Evolutionary conservation across 2,329 filamentous ascomycete genomes (phyloP).

Genomic region (Phaeosphaeria sp.): DNA sequence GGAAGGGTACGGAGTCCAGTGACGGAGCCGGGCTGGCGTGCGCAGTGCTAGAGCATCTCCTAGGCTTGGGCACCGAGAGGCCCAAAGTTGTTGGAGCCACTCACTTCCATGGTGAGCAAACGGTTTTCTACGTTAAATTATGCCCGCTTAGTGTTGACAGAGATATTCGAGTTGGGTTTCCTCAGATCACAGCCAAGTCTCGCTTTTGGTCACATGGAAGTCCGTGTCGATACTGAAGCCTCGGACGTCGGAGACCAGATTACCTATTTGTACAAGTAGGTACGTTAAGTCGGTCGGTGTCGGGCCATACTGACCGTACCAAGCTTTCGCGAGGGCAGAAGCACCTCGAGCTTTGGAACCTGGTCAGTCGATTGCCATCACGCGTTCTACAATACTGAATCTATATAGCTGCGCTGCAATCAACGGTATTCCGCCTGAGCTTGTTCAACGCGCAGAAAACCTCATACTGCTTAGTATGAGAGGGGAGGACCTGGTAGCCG

Average conservation of each 20-base stretch:
- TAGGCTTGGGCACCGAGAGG: constrained; percentile 55
- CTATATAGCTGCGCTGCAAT: constrained; percentile 73
- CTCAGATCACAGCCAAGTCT: constrained; percentile 61
- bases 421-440: constrained; percentile 76
- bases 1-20: constrained; percentile 69
- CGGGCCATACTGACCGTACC: constrained; percentile 12
- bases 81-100: constrained; percentile 69
- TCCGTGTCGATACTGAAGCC: constrained; percentile 64
- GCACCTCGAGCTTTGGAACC: constrained; percentile 82
- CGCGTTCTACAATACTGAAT: constrained; percentile 1
- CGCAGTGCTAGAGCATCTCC: constrained; percentile 64
- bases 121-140: constrained; percentile 46
- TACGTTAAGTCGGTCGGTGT: background rate
- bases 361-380: constrained; percentile 49
- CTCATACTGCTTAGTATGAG: constrained; percentile 71
- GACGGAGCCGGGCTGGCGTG: constrained; percentile 71
- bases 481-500: constrained; percentile 77
- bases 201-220: constrained; percentile 73
- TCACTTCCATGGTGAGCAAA: constrained; percentile 64
- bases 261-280: constrained; percentile 74
- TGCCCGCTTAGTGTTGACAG: constrained; percentile 55
- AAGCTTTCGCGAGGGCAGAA: constrained; percentile 67
- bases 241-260: constrained; percentile 66
- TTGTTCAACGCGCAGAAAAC: constrained; percentile 78
- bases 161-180: constrained; percentile 72